Conservation (phyloP, 805 yeast species). For the Monosporozyma solicola region DNA sequence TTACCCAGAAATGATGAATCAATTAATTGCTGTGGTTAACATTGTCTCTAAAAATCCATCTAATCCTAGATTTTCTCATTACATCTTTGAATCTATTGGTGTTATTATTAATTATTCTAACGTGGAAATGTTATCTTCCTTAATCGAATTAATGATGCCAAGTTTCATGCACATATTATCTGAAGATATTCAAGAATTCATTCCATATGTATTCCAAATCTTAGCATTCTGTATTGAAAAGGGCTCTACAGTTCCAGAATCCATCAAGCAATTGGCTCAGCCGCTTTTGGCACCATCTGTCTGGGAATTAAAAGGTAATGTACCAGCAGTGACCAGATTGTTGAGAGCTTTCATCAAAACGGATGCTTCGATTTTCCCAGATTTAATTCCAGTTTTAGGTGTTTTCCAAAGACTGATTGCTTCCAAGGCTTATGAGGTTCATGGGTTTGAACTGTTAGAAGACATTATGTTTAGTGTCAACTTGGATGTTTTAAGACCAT, state of each 20-base stretch:
- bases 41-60: constrained; percentile 84
- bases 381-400: constrained; percentile 75
- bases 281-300: constrained; percentile 84
- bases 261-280: constrained; percentile 56
- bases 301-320: constrained; percentile 90
- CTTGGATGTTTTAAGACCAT: constrained; percentile 39
- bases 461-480: constrained; percentile 54
- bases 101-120: constrained; percentile 51
- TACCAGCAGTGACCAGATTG: constrained; percentile 85
- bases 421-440: constrained; percentile 67
- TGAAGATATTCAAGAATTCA: constrained; percentile 86
- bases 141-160: constrained; percentile 49
- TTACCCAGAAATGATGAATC: constrained; percentile 43
- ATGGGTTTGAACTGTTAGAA: constrained; percentile 81
- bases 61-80: constrained; percentile 89
- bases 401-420: constrained; percentile 92
- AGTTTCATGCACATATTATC: constrained; percentile 57
- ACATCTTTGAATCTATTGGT: constrained; percentile 80
- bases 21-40: constrained; percentile 58
- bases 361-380: constrained; percentile 31
- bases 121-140: constrained; percentile 23
- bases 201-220: constrained; percentile 89
- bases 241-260: constrained; percentile 45
- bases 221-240: constrained; percentile 66
- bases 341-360: constrained; percentile 53